Conservation (phyloP, 202 grass and related monocot genomes). For the Elaeis oleifera region DNA sequence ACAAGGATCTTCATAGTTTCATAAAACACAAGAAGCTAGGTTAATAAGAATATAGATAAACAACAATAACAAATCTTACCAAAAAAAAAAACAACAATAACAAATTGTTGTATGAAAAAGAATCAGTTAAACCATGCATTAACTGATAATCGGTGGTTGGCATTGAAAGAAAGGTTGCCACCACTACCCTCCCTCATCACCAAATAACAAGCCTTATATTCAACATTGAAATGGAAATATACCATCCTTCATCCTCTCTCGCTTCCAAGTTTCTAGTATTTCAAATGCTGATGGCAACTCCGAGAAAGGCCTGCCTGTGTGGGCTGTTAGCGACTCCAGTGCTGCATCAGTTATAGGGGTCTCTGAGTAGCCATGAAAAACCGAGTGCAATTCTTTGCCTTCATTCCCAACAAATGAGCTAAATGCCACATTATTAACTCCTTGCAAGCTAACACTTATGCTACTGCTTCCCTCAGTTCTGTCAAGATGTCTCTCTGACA, state of each 20-base stretch:
- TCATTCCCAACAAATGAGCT: conserved; percentile 10
- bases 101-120: too few species aligned
- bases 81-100: too few species aligned
- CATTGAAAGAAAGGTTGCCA: too few species aligned
- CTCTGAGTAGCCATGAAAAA: conserved; percentile 14
- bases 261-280: conserved; percentile 67
- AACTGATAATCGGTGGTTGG: too few species aligned
- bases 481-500: too few species aligned
- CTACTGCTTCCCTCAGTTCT: conserved; percentile 1
- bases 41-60: too few species aligned
- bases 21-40: too few species aligned
- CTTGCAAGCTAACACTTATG: conserved; percentile 6
- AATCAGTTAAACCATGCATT: too few species aligned
- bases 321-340: conserved; percentile 43
- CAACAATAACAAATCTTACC: too few species aligned
- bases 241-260: conserved; percentile 22
- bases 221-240: neutral
- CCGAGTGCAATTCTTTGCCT: conserved; percentile 11
- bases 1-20: too few species aligned
- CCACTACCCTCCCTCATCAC: too few species aligned
- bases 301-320: conserved; percentile 34
- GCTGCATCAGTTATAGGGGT: conserved; percentile 47
- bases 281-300: conserved; percentile 51
- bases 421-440: conserved; percentile 12
- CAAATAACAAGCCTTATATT: too few species aligned